phyloP scores from a whole-genome alignment of 371 early-diverging fungal species.

The Nematocida ausubeli region DNA sequence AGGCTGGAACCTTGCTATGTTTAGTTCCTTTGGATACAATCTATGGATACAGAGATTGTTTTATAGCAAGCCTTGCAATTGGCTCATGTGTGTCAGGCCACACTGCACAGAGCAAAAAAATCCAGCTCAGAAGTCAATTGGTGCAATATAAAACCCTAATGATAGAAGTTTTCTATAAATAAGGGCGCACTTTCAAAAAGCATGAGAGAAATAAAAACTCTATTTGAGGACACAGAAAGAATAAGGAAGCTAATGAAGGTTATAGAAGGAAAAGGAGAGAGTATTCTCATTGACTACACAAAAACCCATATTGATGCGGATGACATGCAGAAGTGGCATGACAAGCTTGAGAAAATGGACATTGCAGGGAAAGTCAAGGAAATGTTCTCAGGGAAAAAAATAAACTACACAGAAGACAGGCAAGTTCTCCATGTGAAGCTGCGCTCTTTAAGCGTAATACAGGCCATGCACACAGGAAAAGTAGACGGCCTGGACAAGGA shows the following conservation, averaged over 20 bases:
- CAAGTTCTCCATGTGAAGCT: conserved; percentile 90
- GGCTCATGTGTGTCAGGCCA: no score
- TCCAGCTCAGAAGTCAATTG: no score
- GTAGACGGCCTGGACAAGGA: conserved; percentile 57
- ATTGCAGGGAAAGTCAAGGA: conserved; percentile 67
- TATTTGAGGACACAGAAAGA: conserved; percentile 53
- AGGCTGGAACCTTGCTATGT: no score
- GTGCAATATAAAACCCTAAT: conserved; percentile 4
- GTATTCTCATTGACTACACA: conserved; percentile 62
- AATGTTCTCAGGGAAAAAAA: conserved; percentile 87
- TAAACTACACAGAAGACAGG: conserved; percentile 93
- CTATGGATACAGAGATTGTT: no score
- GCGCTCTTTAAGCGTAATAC: conserved; percentile 76
- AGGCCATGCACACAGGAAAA: conserved; percentile 74
- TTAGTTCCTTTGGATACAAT: no score
- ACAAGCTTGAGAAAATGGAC: conserved; percentile 31
- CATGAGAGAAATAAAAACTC: conserved; percentile 43
- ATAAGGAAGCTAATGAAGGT: conserved; percentile 29
- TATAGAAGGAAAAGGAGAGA: conserved; percentile 45
- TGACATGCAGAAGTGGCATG: not conserved
- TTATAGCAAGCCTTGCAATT: no score
- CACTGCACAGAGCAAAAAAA: no score
- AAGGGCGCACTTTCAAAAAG: not conserved
- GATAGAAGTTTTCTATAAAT: not conserved
- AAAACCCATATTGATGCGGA: conserved; percentile 65